These are phyloP conservation scores for Pachysandra terminalis DNA, from an alignment of 164 flowering plant species.

Conservation along the genomic window DNA sequence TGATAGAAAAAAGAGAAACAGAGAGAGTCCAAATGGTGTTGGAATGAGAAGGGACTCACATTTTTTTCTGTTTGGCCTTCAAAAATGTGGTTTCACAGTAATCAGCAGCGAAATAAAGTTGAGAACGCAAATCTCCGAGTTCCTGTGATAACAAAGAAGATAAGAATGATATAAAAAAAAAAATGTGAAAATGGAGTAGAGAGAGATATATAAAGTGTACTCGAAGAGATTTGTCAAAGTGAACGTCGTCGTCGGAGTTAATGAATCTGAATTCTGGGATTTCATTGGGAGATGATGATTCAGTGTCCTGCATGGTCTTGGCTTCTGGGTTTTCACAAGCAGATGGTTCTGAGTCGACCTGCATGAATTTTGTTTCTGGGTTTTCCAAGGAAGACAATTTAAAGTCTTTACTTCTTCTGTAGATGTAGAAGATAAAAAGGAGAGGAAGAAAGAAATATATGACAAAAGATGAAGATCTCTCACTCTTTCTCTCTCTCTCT, in stretches of 20 bases:
- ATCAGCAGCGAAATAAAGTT: constrained; percentile 75
- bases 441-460: no score
- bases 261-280: constrained; percentile 8
- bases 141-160: constrained; percentile 38
- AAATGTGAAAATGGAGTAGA: neutral
- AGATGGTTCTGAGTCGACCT: constrained; percentile 5
- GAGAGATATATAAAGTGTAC: constrained; percentile 16
- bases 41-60: constrained; percentile 19
- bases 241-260: constrained; percentile 15
- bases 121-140: constrained; percentile 60
- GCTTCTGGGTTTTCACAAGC: constrained; percentile 6
- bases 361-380: constrained; percentile 12
- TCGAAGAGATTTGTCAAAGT: constrained; percentile 40
- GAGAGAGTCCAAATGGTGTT: neutral
- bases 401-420: no score
- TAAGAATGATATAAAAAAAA: neutral
- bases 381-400: constrained; percentile 4
- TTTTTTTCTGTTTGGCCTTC: constrained; percentile 44
- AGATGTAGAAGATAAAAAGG: neutral
- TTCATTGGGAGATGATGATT: constrained; percentile 6
- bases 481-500: no score
- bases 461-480: no score
- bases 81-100: constrained; percentile 55
- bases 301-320: constrained; percentile 9
- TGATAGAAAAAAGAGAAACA: no score